phyloP scores from a whole-genome alignment of 2,329 filamentous ascomycete species.

The Aspergillus hiratsukae region DNA sequence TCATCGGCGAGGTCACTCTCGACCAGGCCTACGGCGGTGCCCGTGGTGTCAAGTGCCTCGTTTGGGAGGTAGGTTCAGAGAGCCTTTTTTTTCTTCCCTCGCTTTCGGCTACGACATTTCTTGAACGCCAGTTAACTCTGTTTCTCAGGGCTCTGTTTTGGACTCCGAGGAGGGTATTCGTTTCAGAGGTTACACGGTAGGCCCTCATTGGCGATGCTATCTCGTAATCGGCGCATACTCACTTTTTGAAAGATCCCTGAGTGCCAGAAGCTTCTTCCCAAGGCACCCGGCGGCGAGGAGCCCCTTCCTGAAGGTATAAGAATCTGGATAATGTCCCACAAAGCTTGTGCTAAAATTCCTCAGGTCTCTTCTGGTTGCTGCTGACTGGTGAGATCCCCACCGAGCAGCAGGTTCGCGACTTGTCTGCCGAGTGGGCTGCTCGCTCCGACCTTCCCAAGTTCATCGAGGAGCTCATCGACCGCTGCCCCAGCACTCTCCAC shows the following conservation, averaged over 20 bases:
- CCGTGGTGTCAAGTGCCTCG: slow-evolving; percentile 95
- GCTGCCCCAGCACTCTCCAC: slow-evolving; percentile 97
- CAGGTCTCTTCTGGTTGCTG: slow-evolving; percentile 98
- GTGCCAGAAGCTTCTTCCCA: slow-evolving; percentile 95
- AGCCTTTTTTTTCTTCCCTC: not conserved
- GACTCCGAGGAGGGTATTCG: slow-evolving; percentile 99
- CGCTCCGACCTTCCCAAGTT: slow-evolving; percentile 96
- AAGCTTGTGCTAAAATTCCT: slow-evolving; percentile 10
- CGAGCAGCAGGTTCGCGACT: slow-evolving; percentile 96
- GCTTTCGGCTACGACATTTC: not conserved
- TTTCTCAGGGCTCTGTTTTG: slow-evolving; percentile 72
- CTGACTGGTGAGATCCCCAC: slow-evolving; percentile 95
- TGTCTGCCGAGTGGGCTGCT: slow-evolving; percentile 98
- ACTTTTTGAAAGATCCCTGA: slow-evolving; percentile 68
- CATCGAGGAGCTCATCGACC: slow-evolving; percentile 98
- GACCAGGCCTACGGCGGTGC: slow-evolving; percentile 99
- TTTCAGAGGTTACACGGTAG: slow-evolving; percentile 91
- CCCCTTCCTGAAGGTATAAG: slow-evolving; percentile 80
- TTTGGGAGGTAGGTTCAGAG: slow-evolving; percentile 69
- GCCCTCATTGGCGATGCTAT: slow-evolving; percentile 17
- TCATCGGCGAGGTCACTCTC: slow-evolving; percentile 94
- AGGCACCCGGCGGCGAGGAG: slow-evolving; percentile 93
- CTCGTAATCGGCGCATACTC: slow-evolving; percentile 14
- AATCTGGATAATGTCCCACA: not conserved
- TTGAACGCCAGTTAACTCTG: slow-evolving; percentile 9